Evolutionary conservation across 179 eudicot species (phyloP), one percentile per base, ranked within the genome.

Genomic region (Silene noctiflora): DNA sequence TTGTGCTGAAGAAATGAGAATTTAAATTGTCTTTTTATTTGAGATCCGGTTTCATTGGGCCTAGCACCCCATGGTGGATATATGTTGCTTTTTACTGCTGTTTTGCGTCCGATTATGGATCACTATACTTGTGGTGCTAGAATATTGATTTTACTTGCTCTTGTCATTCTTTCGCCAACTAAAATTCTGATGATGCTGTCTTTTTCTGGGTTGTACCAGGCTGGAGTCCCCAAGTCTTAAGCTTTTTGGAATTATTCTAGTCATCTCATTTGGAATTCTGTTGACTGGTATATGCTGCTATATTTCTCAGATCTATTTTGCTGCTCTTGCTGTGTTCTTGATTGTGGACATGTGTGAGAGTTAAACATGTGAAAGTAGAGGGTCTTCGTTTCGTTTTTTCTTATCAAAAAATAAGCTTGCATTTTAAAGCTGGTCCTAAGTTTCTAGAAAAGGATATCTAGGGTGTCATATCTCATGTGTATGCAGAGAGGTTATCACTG

Each of bases 201-300:
- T n/a, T 13, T 67, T 42, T 61, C 44, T 67, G 55, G 74, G 64
- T 60, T 77, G 66, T 20, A 31, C 61, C 75, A 95, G 98, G 87
- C 87, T 95, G 98, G 99, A 95, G 79, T 82, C 97, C 35, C 98
- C 99, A 74, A 95, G 99, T 80, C 56, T 85, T 69, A 91, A 93
- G 80, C 92, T 95, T 74, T 81, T 89, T 35, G 99, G 98, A 48
- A 95, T 95, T 85, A 95, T 95, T 75, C 76, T 91, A 56, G 80
- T 95, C 76, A 93, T 95, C 82, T 95, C 98, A 20, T 69, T 78
- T 53, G 99, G 99, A 67, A 76, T 95, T 78, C 75, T 95, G 55
- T 82, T 93, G 80, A 95, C 99, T 72, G 99, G 99, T 95, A 83
- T 74, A 80, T 70, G 73, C 62, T 55, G 14, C 22, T 58, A 14